These are phyloP conservation scores for Isoetes taiwanensis DNA, from an alignment of 75 land plant genomes.

Conservation along the genomic window DNA sequence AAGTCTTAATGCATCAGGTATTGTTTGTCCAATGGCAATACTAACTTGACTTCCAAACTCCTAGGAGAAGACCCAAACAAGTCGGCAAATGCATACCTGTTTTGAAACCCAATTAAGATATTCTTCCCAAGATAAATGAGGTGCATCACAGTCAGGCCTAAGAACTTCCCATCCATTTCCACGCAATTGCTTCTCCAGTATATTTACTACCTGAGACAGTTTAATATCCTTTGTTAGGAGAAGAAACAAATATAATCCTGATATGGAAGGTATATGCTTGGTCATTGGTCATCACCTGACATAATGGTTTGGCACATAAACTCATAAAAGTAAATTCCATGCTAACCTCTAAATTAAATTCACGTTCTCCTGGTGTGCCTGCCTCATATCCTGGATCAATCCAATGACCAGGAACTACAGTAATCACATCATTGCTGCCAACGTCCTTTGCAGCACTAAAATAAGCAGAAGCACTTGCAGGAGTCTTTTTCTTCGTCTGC, in stretches of 20 bases:
- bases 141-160: slow-evolving; percentile 36
- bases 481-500: slow-evolving; percentile 13
- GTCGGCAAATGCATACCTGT: slow-evolving; percentile 12
- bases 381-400: slow-evolving; percentile 28
- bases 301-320: background rate
- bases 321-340: background rate
- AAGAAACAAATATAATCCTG: too few relatives aligned
- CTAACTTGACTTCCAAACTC: background rate
- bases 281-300: too few relatives aligned
- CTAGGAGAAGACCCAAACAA: background rate
- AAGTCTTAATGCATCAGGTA: too few relatives aligned
- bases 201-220: slow-evolving; percentile 31
- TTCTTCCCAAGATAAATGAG: slow-evolving; percentile 29
- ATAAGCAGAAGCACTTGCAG: slow-evolving; percentile 16
- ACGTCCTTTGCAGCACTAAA: slow-evolving; percentile 17
- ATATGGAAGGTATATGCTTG: too few relatives aligned
- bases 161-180: slow-evolving; percentile 36
- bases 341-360: slow-evolving; percentile 30
- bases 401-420: slow-evolving; percentile 33
- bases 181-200: slow-evolving; percentile 23
- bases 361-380: slow-evolving; percentile 39
- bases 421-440: slow-evolving; percentile 19
- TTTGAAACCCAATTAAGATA: slow-evolving; percentile 37
- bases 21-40: background rate
- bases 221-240: too few relatives aligned